A percentile compares a stretch with the other conserved stretches of the same genome.
phyloP scores from a whole-genome alignment of 2,329 filamentous ascomycete species.

The Metarhizium album region DNA sequence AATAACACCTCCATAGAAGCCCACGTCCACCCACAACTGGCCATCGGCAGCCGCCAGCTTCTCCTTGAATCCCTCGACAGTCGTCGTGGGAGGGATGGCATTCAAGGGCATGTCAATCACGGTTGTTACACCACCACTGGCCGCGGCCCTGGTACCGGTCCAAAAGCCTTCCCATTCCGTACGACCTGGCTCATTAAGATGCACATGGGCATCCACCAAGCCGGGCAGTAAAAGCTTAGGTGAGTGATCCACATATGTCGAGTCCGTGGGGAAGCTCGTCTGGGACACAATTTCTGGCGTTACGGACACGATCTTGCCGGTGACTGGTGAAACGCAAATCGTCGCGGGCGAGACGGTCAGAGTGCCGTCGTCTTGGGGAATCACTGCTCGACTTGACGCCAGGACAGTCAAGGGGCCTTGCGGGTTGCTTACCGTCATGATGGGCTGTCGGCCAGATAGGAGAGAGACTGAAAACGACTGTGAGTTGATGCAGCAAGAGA shows the following conservation, averaged over 20 bases:
- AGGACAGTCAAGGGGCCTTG: conserved; percentile 53
- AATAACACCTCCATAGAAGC: conserved; percentile 91
- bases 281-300: conserved; percentile 62
- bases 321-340: conserved; percentile 62
- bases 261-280: conserved; percentile 61
- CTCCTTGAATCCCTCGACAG: conserved; percentile 66
- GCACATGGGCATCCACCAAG: conserved; percentile 91
- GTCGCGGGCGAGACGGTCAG: conserved; percentile 68
- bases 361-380: conserved; percentile 56
- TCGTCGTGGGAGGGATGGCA: conserved; percentile 92
- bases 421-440: conserved; percentile 21
- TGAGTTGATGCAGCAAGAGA: neutral
- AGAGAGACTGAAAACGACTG: neutral
- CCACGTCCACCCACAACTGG: conserved; percentile 98
- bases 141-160: conserved; percentile 86
- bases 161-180: conserved; percentile 99
- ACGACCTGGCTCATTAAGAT: conserved; percentile 91
- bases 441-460: conserved; percentile 4
- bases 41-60: conserved; percentile 76
- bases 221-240: conserved; percentile 80
- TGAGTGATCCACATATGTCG: conserved; percentile 72
- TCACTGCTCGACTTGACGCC: conserved; percentile 71
- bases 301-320: conserved; percentile 77
- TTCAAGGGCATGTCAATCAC: conserved; percentile 98
- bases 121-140: conserved; percentile 91